phyloP scores from a whole-genome alignment of 257 asterid species.

The Ilex asprella region DNA sequence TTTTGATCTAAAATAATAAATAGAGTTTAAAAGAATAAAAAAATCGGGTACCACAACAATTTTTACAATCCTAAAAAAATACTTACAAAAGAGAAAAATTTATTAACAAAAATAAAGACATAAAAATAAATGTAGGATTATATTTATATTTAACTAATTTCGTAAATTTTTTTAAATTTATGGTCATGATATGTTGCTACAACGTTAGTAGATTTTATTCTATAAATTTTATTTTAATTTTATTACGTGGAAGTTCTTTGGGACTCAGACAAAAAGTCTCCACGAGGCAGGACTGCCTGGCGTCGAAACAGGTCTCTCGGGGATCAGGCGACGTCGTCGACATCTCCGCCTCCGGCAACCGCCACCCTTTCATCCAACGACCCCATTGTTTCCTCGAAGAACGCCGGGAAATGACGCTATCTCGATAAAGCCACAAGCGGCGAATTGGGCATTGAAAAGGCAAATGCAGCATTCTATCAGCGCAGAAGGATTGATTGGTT shows the following conservation, averaged over 20 bases:
- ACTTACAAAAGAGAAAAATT: no score
- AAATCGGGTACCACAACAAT: no score
- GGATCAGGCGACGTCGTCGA: slow-evolving; percentile 72
- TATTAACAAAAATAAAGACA: no score
- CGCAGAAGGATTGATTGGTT: slow-evolving; percentile 86
- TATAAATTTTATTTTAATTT: no score
- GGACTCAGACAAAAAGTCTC: slow-evolving; percentile 97
- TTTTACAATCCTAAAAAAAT: no score
- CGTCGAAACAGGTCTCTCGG: slow-evolving; percentile 59
- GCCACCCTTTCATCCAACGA: slow-evolving; percentile 80
- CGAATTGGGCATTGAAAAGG: slow-evolving; percentile 92
- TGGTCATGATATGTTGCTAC: no score
- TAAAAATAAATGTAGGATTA: no score
- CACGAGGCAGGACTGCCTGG: slow-evolving; percentile 84
- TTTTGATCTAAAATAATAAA: no score
- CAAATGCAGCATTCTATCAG: slow-evolving; percentile 90
- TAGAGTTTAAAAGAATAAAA: no score
- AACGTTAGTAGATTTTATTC: no score
- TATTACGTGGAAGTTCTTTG: slow-evolving; percentile 63
- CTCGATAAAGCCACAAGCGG: slow-evolving; percentile 85
- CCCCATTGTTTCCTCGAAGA: slow-evolving; percentile 81
- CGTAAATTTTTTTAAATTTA: no score
- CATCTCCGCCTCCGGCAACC: slow-evolving; percentile 82
- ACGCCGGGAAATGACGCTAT: slow-evolving; percentile 51
- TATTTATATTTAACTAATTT: no score